These are phyloP conservation scores for Fraxinus ornus DNA, from an alignment of 305 asterid species.

Conservation along the genomic window DNA sequence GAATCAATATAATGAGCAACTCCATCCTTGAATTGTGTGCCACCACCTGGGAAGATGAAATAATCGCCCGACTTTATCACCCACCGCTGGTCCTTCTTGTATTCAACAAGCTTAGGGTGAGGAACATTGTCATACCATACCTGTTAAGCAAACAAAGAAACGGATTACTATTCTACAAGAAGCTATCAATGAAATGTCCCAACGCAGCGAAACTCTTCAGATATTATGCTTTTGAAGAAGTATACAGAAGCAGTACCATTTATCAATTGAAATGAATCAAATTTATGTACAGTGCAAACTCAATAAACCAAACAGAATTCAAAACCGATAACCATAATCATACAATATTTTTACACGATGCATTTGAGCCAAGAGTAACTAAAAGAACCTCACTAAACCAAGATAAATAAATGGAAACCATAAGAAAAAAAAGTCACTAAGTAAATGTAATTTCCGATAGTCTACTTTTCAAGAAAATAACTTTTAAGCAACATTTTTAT, in stretches of 20 bases:
- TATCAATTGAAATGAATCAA: not conserved
- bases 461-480: not conserved
- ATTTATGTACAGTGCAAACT: not conserved
- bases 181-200: not conserved
- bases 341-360: not conserved
- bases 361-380: not conserved
- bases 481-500: not conserved
- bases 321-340: not conserved
- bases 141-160: constrained; percentile 36
- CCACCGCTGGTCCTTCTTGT: constrained; percentile 91
- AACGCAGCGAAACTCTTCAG: constrained; percentile 4
- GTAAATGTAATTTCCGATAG: not conserved
- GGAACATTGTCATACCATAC: constrained; percentile 93
- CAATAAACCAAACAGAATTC: not conserved
- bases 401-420: not conserved
- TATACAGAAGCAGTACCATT: not conserved
- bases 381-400: not conserved
- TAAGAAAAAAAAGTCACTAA: not conserved
- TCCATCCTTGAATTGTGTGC: constrained; percentile 86
- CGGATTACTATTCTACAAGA: constrained; percentile 9
- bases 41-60: constrained; percentile 94
- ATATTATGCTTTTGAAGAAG: not conserved
- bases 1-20: constrained; percentile 58
- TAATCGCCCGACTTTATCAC: constrained; percentile 67
- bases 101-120: constrained; percentile 89